Base-by-base conservation (phyloP, 495 filamentous ascomycete species). In the Neurospora sp. region DNA sequence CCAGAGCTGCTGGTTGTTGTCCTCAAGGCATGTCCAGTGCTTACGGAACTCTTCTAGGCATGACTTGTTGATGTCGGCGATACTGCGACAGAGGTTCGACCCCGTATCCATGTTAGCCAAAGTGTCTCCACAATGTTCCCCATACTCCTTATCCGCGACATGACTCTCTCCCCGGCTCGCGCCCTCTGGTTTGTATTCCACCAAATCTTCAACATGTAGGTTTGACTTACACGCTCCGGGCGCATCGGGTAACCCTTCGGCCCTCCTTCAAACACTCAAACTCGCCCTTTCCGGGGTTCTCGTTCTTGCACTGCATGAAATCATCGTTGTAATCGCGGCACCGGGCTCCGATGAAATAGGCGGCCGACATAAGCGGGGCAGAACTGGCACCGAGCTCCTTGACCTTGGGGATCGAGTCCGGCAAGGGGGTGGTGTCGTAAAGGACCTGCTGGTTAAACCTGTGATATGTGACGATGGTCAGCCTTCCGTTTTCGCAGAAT, bases 291-390 rank as follows among this genome's bases (percentile, higher is more conserved):
- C 96, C 96, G 69, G 93, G 88, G 78, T 86, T 88, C 86, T 97
- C 93, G 70, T 88, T 92, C 91, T 98, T 99, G 90, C 96, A 99
- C 84, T 96, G 90, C 94, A 99, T 98, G 84, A 90, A 99, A 84
- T 99, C 96, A 85, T 99, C 96, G 84, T 98, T 99, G 86, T 93
- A 99, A 69, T 92, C 86, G 79, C 88, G 91, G 90, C 96, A 99
- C 78, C 95, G 90, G 74, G 93, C 94, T 69, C 96, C 96, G 82
- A 99, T 99, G 81, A 98, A 98, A 88, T 91, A 99, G n/a, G 93
- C 89, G 20, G 96, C 96, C 75, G 92, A 95, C 41, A 94, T 84
- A 35, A 99, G 87, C 46, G 96, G 96, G 20, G 95, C 96, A 60
- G 94, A 97, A 74, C 90, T 96, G 70, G 93, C 88, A 71, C 96